These are phyloP conservation scores for Kazachstania sp. DNA, from an alignment of 1,139 yeast species.

Conservation along the genomic window DNA sequence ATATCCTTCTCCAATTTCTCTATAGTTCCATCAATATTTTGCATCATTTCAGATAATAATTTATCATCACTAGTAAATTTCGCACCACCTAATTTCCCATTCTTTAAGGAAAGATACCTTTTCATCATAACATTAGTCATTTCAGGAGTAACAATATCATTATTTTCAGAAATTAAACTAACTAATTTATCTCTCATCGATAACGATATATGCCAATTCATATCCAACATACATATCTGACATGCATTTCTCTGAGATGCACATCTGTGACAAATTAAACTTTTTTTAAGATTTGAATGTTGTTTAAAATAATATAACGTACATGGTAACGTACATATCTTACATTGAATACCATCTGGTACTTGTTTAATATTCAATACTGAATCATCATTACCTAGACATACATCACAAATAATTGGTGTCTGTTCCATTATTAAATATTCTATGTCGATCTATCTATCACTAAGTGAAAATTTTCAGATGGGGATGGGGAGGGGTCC, in stretches of 20 bases:
- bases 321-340: conserved; percentile 76
- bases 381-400: conserved; percentile 60
- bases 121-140: conserved; percentile 43
- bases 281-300: conserved; percentile 27
- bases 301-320: conserved; percentile 69
- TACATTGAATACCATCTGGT: conserved; percentile 63
- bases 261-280: conserved; percentile 61
- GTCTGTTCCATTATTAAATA: not conserved
- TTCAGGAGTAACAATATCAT: conserved; percentile 37
- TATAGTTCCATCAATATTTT: conserved; percentile 19
- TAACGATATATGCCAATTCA: conserved; percentile 69
- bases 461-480: too few species aligned
- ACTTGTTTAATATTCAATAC: conserved; percentile 63
- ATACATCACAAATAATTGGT: conserved; percentile 48
- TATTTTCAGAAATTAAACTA: conserved; percentile 54
- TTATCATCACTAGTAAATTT: conserved; percentile 28
- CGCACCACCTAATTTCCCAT: conserved; percentile 38
- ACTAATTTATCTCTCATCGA: conserved; percentile 75
- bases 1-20: not conserved
- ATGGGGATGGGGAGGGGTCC: too few species aligned
- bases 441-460: not conserved
- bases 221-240: conserved; percentile 78
- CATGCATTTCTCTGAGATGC: conserved; percentile 75
- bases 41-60: conserved; percentile 31
- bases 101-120: conserved; percentile 41